Conservation (phyloP, 2,329 filamentous ascomycete species). For the Hortaea sp. region DNA sequence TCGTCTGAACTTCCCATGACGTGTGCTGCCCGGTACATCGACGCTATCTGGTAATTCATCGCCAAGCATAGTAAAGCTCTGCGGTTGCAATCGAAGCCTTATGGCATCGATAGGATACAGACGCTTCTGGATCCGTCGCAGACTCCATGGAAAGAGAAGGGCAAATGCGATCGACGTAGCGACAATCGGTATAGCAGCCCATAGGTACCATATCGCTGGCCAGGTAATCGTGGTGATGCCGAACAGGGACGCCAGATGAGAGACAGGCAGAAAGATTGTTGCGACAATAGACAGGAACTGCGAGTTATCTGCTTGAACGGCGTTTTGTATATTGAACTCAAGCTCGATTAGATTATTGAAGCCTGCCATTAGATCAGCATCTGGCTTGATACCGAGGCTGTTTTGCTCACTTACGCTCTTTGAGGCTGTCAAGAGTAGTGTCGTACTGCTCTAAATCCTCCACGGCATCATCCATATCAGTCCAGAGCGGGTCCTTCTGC, state of each 20-base stretch:
- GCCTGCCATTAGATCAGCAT: conserved; percentile 4
- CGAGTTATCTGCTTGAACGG: conserved; percentile 25
- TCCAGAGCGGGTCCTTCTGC: conserved; percentile 24
- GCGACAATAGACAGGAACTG: conserved; percentile 25
- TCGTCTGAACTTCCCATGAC: conserved; percentile 3
- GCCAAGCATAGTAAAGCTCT: conserved; percentile 26
- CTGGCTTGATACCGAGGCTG: background rate
- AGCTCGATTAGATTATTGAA: conserved; percentile 30
- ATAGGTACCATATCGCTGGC: conserved; percentile 24
- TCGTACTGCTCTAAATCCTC: conserved; percentile 29
- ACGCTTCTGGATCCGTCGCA: conserved; percentile 16
- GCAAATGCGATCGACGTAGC: conserved; percentile 20
- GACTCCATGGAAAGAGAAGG: conserved; percentile 17
- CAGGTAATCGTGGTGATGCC: conserved; percentile 26
- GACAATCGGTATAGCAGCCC: conserved; percentile 23
- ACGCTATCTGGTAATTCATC: conserved; percentile 24
- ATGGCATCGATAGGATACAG: conserved; percentile 19
- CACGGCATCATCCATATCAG: conserved; percentile 25
- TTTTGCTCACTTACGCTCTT: conserved; percentile 19
- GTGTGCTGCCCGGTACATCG: conserved; percentile 5
- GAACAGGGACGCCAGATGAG: conserved; percentile 25
- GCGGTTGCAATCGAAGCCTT: conserved; percentile 14
- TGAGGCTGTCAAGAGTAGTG: conserved; percentile 23
- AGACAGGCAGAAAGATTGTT: conserved; percentile 26
- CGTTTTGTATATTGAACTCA: conserved; percentile 30